Evolutionary conservation across 345 rosid species (phyloP).

Genomic region (Melastoma malabathricum): DNA sequence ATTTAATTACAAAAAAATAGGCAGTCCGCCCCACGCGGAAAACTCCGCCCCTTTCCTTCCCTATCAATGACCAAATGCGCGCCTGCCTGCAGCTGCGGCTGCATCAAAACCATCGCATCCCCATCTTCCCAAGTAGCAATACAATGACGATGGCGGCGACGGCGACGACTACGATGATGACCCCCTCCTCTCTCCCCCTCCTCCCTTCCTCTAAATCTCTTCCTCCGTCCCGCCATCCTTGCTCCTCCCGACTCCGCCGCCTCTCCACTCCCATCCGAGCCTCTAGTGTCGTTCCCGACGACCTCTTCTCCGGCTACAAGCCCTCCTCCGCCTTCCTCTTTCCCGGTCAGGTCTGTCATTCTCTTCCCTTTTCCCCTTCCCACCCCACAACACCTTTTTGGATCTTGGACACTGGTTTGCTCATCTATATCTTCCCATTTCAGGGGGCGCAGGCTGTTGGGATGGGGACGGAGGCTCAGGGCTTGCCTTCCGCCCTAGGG

Average conservation of each 20-base stretch:
- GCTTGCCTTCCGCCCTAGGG: conserved; percentile 58
- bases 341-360: conserved; percentile 75
- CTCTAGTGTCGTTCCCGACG: conserved; percentile 17
- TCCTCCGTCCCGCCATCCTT: conserved; percentile 1
- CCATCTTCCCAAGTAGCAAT: too few species aligned
- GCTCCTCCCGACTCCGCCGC: conserved; percentile 1
- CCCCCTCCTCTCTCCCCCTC: not conserved
- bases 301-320: conserved; percentile 62
- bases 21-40: too few species aligned
- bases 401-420: not conserved
- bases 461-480: conserved; percentile 91
- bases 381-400: not conserved
- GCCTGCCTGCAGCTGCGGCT: not conserved
- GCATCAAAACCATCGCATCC: not conserved
- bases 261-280: not conserved
- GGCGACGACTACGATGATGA: too few species aligned
- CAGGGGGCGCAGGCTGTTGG: conserved; percentile 98
- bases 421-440: conserved; percentile 1
- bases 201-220: not conserved
- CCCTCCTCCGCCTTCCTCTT: conserved; percentile 68
- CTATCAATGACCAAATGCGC: not conserved
- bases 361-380: not conserved
- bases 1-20: too few species aligned
- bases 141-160: too few species aligned
- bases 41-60: too few species aligned